phyloP scores from a whole-genome alignment of 2,329 filamentous ascomycete genomes.

The Pochonia chlamydosporia region DNA sequence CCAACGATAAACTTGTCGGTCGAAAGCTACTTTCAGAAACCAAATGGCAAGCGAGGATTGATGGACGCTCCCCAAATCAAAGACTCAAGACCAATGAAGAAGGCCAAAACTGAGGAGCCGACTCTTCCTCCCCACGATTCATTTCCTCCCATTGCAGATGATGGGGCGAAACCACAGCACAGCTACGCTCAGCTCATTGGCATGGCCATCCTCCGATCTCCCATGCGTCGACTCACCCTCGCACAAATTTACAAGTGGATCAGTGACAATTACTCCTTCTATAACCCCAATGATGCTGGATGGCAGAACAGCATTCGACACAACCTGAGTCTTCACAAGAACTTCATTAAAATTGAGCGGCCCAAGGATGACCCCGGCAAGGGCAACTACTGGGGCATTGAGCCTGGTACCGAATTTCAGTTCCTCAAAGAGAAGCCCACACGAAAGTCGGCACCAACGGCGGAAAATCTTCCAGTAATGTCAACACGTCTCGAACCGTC shows the following conservation, averaged over 20 bases:
- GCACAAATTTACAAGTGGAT: slow-evolving; percentile 99
- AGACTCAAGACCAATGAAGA: slow-evolving; percentile 63
- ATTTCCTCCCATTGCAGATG: slow-evolving; percentile 78
- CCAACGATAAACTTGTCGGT: slow-evolving; percentile 42
- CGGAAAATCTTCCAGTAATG: slow-evolving; percentile 54
- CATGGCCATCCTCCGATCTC: slow-evolving; percentile 90
- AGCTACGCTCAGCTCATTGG: slow-evolving; percentile 95
- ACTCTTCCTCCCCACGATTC: slow-evolving; percentile 64
- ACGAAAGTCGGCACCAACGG: slow-evolving; percentile 50
- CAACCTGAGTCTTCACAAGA: slow-evolving; percentile 94
- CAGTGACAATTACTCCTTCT: slow-evolving; percentile 88
- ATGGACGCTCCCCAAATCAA: slow-evolving; percentile 69
- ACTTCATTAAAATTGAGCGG: slow-evolving; percentile 90
- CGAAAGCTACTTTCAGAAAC: slow-evolving; percentile 48
- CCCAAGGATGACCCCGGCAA: slow-evolving; percentile 97
- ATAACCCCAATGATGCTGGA: slow-evolving; percentile 75
- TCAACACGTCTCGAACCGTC: slow-evolving; percentile 49
- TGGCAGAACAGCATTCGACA: slow-evolving; percentile 99
- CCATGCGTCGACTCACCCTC: slow-evolving; percentile 76
- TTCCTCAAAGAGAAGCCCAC: slow-evolving; percentile 83
- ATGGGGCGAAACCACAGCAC: slow-evolving; percentile 81
- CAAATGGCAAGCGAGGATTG: slow-evolving; percentile 54
- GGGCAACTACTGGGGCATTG: slow-evolving; percentile 94
- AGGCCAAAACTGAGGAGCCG: slow-evolving; percentile 53
- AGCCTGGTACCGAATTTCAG: slow-evolving; percentile 79